Conservation (phyloP, 78 protist species). For the Planoprotostelium fungivorum region DNA sequence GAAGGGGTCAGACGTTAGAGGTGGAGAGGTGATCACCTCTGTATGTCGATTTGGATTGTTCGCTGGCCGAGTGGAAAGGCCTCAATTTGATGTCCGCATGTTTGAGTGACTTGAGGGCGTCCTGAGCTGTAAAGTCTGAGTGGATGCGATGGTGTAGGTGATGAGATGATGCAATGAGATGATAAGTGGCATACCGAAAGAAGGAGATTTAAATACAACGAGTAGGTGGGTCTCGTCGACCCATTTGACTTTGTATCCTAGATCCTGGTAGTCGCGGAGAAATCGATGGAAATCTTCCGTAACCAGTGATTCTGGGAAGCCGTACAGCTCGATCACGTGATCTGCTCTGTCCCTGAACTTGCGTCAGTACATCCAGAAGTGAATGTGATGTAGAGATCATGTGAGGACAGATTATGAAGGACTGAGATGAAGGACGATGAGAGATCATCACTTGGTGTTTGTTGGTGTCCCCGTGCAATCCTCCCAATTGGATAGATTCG, state of each 20-base stretch:
- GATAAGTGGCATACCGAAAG: not conserved
- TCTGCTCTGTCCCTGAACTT: not conserved
- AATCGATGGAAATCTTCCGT: not conserved
- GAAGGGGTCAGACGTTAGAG: too few species aligned
- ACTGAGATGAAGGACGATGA: too few species aligned
- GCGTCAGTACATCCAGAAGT: too few species aligned
- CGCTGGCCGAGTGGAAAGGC: not conserved
- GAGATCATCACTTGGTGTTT: too few species aligned
- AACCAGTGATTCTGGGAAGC: not conserved
- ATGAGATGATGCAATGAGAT: not conserved
- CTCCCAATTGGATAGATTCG: too few species aligned
- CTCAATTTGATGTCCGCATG: not conserved
- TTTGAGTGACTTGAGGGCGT: not conserved
- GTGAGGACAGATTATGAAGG: too few species aligned
- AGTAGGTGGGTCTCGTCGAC: not conserved
- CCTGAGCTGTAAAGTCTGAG: not conserved
- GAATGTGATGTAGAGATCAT: too few species aligned
- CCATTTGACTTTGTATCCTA: not conserved
- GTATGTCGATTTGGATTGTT: not conserved
- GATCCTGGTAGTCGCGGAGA: not conserved
- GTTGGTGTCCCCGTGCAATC: too few species aligned
- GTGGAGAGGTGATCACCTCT: too few species aligned
- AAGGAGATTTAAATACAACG: not conserved
- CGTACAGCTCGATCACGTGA: constrained; percentile 1
- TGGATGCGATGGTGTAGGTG: not conserved